These are phyloP conservation scores for Lagenidium giganteum DNA, from an alignment of 352 stramenopile genomes.

Conservation along the genomic window DNA sequence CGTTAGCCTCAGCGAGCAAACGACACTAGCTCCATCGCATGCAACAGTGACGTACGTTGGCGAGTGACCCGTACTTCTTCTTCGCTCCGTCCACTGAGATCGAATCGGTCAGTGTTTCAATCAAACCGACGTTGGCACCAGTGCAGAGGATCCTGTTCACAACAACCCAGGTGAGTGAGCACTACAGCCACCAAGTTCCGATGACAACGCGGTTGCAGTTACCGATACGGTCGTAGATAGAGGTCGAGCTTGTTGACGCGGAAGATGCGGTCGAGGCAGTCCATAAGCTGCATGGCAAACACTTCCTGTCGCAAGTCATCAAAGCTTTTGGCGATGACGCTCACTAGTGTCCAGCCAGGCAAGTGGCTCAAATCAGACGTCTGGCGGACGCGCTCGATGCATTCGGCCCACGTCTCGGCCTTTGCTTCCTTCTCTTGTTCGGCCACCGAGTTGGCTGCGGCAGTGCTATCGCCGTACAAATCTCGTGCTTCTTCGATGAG, in stretches of 20 bases:
- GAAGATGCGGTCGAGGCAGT: slow-evolving; percentile 22
- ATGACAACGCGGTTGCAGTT: slow-evolving; percentile 1
- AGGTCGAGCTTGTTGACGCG: slow-evolving; percentile 21
- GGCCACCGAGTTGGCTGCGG: slow-evolving; percentile 4
- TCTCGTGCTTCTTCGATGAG: slow-evolving; percentile 22
- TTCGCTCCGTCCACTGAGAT: slow-evolving; percentile 92
- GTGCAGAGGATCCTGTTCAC: slow-evolving; percentile 81
- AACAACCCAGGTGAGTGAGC: neutral
- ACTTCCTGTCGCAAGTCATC: slow-evolving; percentile 35
- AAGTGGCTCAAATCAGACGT: slow-evolving; percentile 16
- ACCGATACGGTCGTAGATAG: slow-evolving; percentile 30
- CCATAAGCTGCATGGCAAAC: slow-evolving; percentile 32
- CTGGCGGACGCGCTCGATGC: slow-evolving; percentile 12
- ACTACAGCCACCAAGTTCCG: neutral
- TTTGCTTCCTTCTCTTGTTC: slow-evolving; percentile 3
- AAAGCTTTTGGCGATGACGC: slow-evolving; percentile 36
- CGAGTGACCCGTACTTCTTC: slow-evolving; percentile 60
- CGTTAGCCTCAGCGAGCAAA: slow-evolving; percentile 38
- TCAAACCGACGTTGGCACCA: slow-evolving; percentile 81
- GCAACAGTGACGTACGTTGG: slow-evolving; percentile 71
- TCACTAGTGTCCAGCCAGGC: slow-evolving; percentile 26
- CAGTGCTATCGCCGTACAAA: slow-evolving; percentile 23
- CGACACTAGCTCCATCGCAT: slow-evolving; percentile 56
- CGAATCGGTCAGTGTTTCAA: slow-evolving; percentile 89
- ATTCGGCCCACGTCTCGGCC: slow-evolving; percentile 17